Percentiles rank a stretch among this genome's conserved stretches.
These are phyloP conservation scores for Quercus alba DNA, from an alignment of 306 rosid species.

Conservation along the genomic window DNA sequence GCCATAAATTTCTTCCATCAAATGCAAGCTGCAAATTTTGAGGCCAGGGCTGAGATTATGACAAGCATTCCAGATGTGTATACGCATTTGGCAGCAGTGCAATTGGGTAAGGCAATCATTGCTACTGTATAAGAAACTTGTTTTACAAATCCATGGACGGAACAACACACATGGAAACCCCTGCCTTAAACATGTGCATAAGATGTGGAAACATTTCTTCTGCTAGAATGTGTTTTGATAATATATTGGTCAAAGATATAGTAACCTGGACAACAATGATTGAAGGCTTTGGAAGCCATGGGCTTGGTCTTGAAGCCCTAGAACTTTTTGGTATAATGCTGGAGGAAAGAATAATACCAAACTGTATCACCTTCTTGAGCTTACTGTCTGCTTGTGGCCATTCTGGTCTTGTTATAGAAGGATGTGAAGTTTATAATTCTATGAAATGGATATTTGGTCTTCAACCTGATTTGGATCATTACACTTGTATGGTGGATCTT, in stretches of 20 bases:
- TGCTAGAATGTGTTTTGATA: constrained; percentile 33
- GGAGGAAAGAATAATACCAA: constrained; percentile 35
- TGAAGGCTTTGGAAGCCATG: constrained; percentile 24
- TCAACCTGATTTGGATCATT: no score
- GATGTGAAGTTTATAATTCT: no score
- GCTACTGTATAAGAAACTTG: constrained; percentile 31
- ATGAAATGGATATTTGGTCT: no score
- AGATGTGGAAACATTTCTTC: constrained; percentile 47
- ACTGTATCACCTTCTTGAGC: constrained; percentile 43
- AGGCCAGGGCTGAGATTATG: constrained; percentile 32
- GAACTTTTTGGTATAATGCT: constrained; percentile 6
- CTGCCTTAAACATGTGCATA: constrained; percentile 48
- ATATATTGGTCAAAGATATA: constrained; percentile 29
- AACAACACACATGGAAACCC: constrained; percentile 31
- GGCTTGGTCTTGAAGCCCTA: no score
- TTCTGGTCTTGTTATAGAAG: no score
- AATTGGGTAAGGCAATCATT: constrained; percentile 40
- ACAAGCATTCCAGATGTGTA: constrained; percentile 44
- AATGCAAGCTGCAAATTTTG: neutral
- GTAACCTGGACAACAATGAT: constrained; percentile 60
- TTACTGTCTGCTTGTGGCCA: constrained; percentile 14
- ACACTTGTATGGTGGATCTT: constrained; percentile 26
- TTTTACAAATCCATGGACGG: constrained; percentile 6
- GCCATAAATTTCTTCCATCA: no score
- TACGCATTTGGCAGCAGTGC: constrained; percentile 49